A percentile compares a stretch with the other conserved stretches of the same genome.
These are phyloP conservation scores for Epichloe baconii DNA, from an alignment of 2,329 filamentous ascomycete genomes.

Conservation along the genomic window DNA sequence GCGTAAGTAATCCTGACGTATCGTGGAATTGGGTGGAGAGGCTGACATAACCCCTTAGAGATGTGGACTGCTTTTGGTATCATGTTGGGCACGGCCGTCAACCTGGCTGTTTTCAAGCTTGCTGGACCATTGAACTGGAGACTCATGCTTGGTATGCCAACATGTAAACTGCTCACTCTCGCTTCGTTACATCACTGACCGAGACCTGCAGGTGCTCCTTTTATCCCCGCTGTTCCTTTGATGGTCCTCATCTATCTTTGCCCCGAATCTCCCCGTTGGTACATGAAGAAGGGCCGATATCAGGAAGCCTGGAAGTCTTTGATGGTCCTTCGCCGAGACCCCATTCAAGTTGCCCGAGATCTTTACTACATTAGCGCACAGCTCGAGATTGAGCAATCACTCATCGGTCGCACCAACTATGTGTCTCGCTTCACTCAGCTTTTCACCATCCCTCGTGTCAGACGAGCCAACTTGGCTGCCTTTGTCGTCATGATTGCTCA, in stretches of 20 bases:
- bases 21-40: too few relatives aligned
- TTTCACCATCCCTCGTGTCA: conserved; percentile 51
- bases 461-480: conserved; percentile 61
- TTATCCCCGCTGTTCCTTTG: conserved; percentile 43
- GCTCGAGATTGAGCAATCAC: conserved; percentile 27
- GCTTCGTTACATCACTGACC: neutral
- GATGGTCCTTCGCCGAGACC: conserved; percentile 34
- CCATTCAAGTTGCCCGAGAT: conserved; percentile 45
- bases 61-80: conserved; percentile 50
- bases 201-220: conserved; percentile 32
- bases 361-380: conserved; percentile 40
- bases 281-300: conserved; percentile 51
- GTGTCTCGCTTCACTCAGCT: conserved; percentile 42
- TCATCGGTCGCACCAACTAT: conserved; percentile 25
- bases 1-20: conserved; percentile 21
- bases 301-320: conserved; percentile 45
- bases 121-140: conserved; percentile 21
- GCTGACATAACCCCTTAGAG: conserved; percentile 24
- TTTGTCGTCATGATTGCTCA: conserved; percentile 71
- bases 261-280: conserved; percentile 51
- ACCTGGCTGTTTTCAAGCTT: conserved; percentile 16
- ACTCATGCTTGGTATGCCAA: conserved; percentile 30
- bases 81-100: conserved; percentile 28
- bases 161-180: neutral
- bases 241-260: conserved; percentile 44